These are phyloP conservation scores for Taiozyma sp. DNA, from an alignment of 1,139 yeast genomes.

Conservation along the genomic window DNA sequence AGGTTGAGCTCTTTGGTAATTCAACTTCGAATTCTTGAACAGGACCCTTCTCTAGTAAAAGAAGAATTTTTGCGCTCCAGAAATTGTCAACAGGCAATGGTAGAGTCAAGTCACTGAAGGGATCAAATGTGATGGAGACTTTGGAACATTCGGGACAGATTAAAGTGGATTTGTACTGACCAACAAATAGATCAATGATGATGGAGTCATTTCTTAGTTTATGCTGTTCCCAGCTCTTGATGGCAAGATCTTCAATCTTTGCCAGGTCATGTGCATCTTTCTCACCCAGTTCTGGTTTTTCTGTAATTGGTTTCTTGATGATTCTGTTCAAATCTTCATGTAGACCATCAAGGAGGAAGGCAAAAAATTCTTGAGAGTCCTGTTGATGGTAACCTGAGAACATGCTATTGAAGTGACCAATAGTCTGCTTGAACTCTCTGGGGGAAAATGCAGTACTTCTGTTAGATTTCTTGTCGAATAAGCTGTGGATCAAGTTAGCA, in stretches of 20 bases:
- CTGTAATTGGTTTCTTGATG: constrained; percentile 75
- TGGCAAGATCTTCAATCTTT: constrained; percentile 60
- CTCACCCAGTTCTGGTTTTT: constrained; percentile 76
- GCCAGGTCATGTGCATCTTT: constrained; percentile 47
- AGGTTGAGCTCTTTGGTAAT: constrained; percentile 58
- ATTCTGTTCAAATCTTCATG: constrained; percentile 93
- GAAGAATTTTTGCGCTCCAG: constrained; percentile 64
- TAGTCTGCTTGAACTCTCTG: constrained; percentile 67
- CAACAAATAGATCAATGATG: constrained; percentile 81
- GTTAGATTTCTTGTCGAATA: constrained; percentile 39
- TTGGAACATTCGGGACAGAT: constrained; percentile 82
- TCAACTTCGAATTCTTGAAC: constrained; percentile 62
- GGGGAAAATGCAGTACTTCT: constrained; percentile 38
- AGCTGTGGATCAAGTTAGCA: constrained; percentile 55
- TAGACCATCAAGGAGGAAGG: constrained; percentile 83
- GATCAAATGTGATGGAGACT: constrained; percentile 88
- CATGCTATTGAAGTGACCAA: constrained; percentile 76
- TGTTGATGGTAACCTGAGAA: constrained; percentile 90
- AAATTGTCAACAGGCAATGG: constrained; percentile 77
- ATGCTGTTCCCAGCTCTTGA: constrained; percentile 77
- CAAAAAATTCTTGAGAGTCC: constrained; percentile 91
- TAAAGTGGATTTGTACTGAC: constrained; percentile 82
- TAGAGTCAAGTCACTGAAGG: constrained; percentile 83
- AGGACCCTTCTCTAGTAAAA: constrained; percentile 52
- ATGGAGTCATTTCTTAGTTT: constrained; percentile 79